These are phyloP conservation scores for Coriaria nepalensis DNA, from an alignment of 306 rosid genomes.

Conservation along the genomic window DNA sequence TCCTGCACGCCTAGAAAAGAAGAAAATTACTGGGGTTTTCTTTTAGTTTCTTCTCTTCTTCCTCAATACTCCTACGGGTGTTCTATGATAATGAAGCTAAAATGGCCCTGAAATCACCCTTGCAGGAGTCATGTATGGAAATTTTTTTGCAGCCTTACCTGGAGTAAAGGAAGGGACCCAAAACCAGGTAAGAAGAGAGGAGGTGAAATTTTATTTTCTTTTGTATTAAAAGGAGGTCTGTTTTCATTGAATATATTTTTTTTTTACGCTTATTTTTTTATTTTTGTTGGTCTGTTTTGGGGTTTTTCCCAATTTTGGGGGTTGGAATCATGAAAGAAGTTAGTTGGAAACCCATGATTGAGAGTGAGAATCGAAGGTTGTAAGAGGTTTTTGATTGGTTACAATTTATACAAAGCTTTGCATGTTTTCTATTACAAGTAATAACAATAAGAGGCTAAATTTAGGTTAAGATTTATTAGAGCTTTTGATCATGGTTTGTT, in stretches of 20 bases:
- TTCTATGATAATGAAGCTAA: constrained; percentile 6
- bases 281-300: constrained; percentile 9
- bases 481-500: background rate
- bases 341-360: constrained; percentile 17
- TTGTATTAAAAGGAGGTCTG: background rate
- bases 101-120: constrained; percentile 18
- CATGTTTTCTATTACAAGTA: background rate
- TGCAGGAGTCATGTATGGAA: constrained; percentile 5
- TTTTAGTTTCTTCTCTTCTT: constrained; percentile 9
- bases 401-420: background rate
- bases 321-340: background rate
- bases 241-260: background rate
- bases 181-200: constrained; percentile 25
- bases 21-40: background rate
- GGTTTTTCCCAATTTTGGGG: constrained; percentile 16
- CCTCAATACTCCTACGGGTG: background rate
- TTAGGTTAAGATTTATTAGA: background rate
- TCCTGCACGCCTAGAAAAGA: constrained; percentile 32
- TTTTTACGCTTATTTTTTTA: constrained; percentile 5
- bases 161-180: constrained; percentile 12
- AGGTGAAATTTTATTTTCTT: background rate
- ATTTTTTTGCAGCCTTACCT: constrained; percentile 21
- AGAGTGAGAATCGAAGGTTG: constrained; percentile 18
- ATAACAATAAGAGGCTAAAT: background rate
- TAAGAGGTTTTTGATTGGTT: constrained; percentile 11